Evolutionary conservation across 2,329 filamentous ascomycete genomes (phyloP).

Genomic region (Cladosporium sp.): DNA sequence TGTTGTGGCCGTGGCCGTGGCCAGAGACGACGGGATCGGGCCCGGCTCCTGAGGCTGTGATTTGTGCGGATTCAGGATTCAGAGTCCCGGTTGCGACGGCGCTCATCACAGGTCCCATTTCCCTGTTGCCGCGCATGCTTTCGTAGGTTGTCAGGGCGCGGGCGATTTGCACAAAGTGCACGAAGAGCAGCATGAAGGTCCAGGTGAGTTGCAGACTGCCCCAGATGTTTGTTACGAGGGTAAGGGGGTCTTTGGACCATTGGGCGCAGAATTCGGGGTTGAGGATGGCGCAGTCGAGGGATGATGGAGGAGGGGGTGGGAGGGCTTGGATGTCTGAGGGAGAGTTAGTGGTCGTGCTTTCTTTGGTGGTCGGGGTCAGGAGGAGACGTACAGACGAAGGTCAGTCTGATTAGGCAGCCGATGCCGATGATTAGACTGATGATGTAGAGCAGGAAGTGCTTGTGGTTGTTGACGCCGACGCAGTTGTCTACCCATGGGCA

Average conservation of each 20-base stretch:
- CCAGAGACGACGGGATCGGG: conserved; percentile 51
- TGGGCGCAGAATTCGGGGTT: conserved; percentile 70
- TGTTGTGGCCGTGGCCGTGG: conserved; percentile 30
- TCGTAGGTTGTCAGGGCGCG: conserved; percentile 94
- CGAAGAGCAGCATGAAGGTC: conserved; percentile 95
- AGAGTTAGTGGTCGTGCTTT: background rate
- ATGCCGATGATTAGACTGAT: conserved; percentile 73
- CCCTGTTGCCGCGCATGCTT: conserved; percentile 75
- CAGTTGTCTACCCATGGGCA: conserved; percentile 99
- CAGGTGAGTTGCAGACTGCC: conserved; percentile 79
- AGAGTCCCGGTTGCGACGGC: conserved; percentile 70
- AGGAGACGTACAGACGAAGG: conserved; percentile 62
- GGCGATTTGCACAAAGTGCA: conserved; percentile 88
- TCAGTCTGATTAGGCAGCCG: conserved; percentile 64
- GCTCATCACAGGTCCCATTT: conserved; percentile 60
- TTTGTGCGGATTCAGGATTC: conserved; percentile 63
- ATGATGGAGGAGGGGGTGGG: conserved; percentile 44
- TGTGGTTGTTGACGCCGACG: conserved; percentile 89
- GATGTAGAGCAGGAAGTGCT: conserved; percentile 91
- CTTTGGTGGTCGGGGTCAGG: background rate
- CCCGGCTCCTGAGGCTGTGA: conserved; percentile 62
- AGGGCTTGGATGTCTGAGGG: conserved; percentile 36
- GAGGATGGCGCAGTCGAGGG: conserved; percentile 65
- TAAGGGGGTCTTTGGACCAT: conserved; percentile 78
- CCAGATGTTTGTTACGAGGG: conserved; percentile 76